A percentile compares a stretch with the other conserved stretches of the same genome.
phyloP scores from a whole-genome alignment of 1,139 yeast species.

The Entelexis sorbosivorans region DNA sequence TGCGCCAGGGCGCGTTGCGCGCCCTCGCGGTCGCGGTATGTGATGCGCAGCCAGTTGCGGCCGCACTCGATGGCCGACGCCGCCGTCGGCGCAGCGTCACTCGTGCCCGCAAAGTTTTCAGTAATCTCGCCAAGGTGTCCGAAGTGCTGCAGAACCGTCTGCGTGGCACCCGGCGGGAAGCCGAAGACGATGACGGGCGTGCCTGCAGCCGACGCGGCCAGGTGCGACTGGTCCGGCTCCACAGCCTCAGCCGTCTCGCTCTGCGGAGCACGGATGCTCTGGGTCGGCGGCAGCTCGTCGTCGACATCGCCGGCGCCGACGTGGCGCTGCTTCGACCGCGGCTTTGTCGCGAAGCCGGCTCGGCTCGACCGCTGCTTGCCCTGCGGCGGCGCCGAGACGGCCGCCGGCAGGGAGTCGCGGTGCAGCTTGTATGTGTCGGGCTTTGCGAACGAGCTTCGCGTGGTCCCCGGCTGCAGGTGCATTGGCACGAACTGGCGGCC shows the following conservation, averaged over 20 bases:
- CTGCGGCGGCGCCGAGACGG: not conserved
- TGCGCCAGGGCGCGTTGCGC: conserved; percentile 79
- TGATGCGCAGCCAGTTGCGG: conserved; percentile 76
- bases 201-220: conserved; percentile 1
- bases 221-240: not conserved
- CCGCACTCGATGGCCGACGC: conserved; percentile 57
- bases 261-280: conserved; percentile 15
- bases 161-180: conserved; percentile 65
- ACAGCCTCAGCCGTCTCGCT: not conserved
- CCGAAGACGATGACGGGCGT: conserved; percentile 64
- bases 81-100: conserved; percentile 18
- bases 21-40: conserved; percentile 63
- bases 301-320: conserved; percentile 11
- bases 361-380: conserved; percentile 10
- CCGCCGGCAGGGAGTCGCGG: conserved; percentile 1
- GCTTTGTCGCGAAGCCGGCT: conserved; percentile 17
- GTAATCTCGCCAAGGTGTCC: conserved; percentile 68
- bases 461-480: conserved; percentile 19
- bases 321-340: conserved; percentile 12
- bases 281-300: conserved; percentile 21
- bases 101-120: conserved; percentile 48
- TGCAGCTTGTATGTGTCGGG: conserved; percentile 13
- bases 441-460: conserved; percentile 21
- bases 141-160: conserved; percentile 60
- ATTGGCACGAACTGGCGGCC: conserved; percentile 20